Evolutionary conservation across 495 filamentous ascomycete species (phyloP), one percentile per base, ranked within the genome.

Genomic region (Trichoderma parareesei): DNA sequence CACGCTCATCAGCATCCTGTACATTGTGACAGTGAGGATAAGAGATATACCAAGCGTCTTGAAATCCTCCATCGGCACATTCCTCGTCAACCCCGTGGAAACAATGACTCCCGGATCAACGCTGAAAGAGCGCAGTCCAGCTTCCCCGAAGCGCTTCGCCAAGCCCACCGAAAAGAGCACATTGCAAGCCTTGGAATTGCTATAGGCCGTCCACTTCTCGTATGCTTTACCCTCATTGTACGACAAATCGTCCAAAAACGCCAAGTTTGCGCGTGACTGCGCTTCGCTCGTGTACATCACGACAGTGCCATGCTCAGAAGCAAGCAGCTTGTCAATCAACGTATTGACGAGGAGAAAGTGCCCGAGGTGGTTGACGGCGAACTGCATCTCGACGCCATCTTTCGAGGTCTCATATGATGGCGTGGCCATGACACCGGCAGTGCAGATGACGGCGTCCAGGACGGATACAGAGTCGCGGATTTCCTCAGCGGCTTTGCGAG

Each of bases 341-440:
- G 90, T 79, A 60, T 83, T 84, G 67, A 48, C 13, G 44, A 48
- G 16, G 44, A 48, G 44, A 48, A 48, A 48, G 44, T 89, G 87
- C 4, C 82, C 85, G 57, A 91, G 72, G 69, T 91, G 83, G 69
- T 91, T 92, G 3, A 84, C 85, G 13, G 82, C 86, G 65, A 90
- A 84, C 62, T 89, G 85, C 40, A 85, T 81, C 68, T 91, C 87
- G 69, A 84, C 87, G 8, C 88, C 87, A 33, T 90, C 85, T 16
- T 78, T 71, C 5, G 87, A 88, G 1, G 75, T 69, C 0, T 72
- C 70, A 16, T 11, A 48, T 0, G 75, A 71, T 0, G 84, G 79
- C 14, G 78, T 68, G 3, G 76, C 83, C 83, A 89, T 87, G 65
- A 89, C 44, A 1, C 44, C 44, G 16, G 79, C n/a, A 87, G 86